Conservation (phyloP, 805 yeast genomes). For the Candida coquimbonensis region DNA sequence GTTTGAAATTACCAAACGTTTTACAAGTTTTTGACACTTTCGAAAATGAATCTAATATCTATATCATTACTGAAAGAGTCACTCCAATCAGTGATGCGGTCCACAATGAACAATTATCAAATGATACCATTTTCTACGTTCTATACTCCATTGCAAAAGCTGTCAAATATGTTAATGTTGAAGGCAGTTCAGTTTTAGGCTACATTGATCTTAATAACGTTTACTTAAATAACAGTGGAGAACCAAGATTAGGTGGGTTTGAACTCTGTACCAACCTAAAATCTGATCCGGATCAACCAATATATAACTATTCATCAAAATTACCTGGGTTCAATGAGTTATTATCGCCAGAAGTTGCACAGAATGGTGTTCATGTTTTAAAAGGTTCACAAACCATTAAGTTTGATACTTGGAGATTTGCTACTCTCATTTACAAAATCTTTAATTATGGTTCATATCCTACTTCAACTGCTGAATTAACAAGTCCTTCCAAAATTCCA, state of each 20-base stretch:
- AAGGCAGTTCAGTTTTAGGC: conserved; percentile 54
- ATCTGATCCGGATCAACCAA: conserved; percentile 22
- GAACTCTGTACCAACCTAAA: conserved; percentile 53
- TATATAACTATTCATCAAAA: conserved; percentile 29
- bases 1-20: conserved; percentile 65
- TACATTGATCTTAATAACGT: conserved; percentile 50
- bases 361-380: conserved; percentile 36
- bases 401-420: conserved; percentile 61
- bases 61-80: conserved; percentile 64
- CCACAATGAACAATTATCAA: conserved; percentile 28
- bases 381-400: conserved; percentile 32
- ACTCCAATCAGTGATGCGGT: conserved; percentile 38
- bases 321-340: conserved; percentile 27
- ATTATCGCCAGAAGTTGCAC: conserved; percentile 48
- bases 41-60: conserved; percentile 50
- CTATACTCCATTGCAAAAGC: conserved; percentile 48
- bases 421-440: conserved; percentile 43
- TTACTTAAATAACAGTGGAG: conserved; percentile 63
- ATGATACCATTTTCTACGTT: conserved; percentile 46
- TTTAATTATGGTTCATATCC: conserved; percentile 25
- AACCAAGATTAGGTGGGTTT: conserved; percentile 80
- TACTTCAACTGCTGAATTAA: conserved; percentile 6
- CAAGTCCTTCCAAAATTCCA: conserved; percentile 26
- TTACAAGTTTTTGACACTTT: conserved; percentile 54
- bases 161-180: conserved; percentile 49